Evolutionary conservation across 2,329 filamentous ascomycete genomes (phyloP).

Genomic region (Pseudogymnoascus pannorum): DNA sequence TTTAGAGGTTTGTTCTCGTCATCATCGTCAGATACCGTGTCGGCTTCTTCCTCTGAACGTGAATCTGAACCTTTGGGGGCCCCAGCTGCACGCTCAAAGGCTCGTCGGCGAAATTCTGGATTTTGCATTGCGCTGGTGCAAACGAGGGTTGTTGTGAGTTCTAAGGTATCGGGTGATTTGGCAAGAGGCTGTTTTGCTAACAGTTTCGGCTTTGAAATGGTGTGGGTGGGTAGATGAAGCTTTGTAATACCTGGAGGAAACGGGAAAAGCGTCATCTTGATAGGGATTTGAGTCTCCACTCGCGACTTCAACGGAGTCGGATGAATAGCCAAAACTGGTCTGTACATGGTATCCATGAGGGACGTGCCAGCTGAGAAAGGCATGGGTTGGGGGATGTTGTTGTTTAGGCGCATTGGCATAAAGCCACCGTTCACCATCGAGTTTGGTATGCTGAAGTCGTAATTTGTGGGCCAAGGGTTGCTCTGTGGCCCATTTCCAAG

Average conservation of each 20-base stretch:
- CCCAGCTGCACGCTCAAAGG: slow-evolving; percentile 52
- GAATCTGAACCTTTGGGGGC: slow-evolving; percentile 28
- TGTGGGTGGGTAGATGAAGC: slow-evolving; percentile 79
- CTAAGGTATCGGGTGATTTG: slow-evolving; percentile 64
- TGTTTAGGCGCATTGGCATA: slow-evolving; percentile 21
- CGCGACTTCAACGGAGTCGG: slow-evolving; percentile 74
- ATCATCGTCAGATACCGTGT: slow-evolving; percentile 41
- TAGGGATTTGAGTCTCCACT: slow-evolving; percentile 93
- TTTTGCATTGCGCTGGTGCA: slow-evolving; percentile 89
- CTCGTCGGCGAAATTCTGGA: slow-evolving; percentile 55
- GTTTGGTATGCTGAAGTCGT: slow-evolving; percentile 16
- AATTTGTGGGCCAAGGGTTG: slow-evolving; percentile 30
- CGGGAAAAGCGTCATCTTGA: slow-evolving; percentile 70
- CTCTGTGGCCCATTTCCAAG: slow-evolving; percentile 20
- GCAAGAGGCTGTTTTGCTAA: slow-evolving; percentile 64
- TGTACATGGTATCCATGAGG: slow-evolving; percentile 21
- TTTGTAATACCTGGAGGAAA: slow-evolving; percentile 70
- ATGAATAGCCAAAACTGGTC: slow-evolving; percentile 49
- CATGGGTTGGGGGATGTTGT: slow-evolving; percentile 22
- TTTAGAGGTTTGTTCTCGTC: slow-evolving; percentile 65
- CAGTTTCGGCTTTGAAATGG: slow-evolving; percentile 90
- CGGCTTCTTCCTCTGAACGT: slow-evolving; percentile 21
- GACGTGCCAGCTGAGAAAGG: slow-evolving; percentile 21
- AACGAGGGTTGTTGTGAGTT: slow-evolving; percentile 74
- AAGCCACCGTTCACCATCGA: slow-evolving; percentile 14